A percentile compares a stretch with the other conserved stretches of the same genome.
Evolutionary conservation across 371 early-diverging fungal genomes (phyloP).

Genomic region (Capillidium rhysosporum): DNA sequence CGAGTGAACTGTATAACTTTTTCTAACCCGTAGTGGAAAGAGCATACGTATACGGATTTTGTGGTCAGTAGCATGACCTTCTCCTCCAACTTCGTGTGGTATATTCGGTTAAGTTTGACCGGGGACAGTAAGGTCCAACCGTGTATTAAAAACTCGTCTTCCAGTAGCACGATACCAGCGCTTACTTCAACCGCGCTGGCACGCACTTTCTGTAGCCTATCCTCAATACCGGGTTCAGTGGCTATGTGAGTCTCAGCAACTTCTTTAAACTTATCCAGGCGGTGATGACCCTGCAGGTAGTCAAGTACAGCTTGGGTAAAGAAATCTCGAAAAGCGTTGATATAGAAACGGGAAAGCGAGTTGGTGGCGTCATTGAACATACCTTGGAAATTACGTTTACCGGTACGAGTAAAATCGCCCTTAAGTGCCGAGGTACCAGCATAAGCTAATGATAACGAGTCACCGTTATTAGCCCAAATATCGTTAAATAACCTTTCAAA

Average conservation of each 20-base stretch:
- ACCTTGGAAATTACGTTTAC: conserved; percentile 54
- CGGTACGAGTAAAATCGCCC: conserved; percentile 73
- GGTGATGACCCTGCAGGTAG: conserved; percentile 16
- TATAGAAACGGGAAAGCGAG: conserved; percentile 43
- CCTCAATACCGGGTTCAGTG: conserved; percentile 29
- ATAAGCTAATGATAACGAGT: conserved; percentile 82
- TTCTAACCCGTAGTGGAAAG: conserved; percentile 45
- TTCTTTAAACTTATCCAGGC: conserved; percentile 15
- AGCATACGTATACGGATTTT: conserved; percentile 46
- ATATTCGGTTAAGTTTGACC: conserved; percentile 11
- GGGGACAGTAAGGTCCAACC: conserved; percentile 46
- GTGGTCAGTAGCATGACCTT: conserved; percentile 45
- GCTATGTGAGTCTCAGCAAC: conserved; percentile 15
- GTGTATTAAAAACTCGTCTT: conserved; percentile 23
- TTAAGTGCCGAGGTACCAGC: conserved; percentile 97
- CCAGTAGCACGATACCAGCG: conserved; percentile 33
- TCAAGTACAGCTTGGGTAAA: conserved; percentile 22
- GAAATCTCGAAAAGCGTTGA: conserved; percentile 44
- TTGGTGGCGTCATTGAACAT: conserved; percentile 56
- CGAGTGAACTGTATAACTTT: conserved; percentile 46
- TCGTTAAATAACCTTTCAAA: conserved; percentile 29
- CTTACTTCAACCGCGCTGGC: conserved; percentile 27
- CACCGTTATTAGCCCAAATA: conserved; percentile 94
- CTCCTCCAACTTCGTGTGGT: conserved; percentile 27
- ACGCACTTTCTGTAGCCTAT: conserved; percentile 23